Conservation (phyloP, 176 grass and related monocot species). For the Ampelocalamus luodianensis region DNA sequence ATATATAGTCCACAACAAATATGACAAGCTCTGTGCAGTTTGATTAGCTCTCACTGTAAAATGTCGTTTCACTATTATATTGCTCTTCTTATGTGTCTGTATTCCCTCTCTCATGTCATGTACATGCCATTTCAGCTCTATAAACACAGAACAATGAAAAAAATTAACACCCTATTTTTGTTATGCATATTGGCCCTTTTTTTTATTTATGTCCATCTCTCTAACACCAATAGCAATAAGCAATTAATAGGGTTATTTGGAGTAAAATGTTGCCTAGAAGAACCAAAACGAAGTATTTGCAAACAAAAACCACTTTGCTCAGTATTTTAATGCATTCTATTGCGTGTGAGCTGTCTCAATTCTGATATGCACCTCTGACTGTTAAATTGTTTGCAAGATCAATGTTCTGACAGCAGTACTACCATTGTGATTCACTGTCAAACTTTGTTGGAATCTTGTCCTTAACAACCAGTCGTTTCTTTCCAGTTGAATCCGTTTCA, state of each 20-base stretch:
- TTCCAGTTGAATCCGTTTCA: constrained; percentile 63
- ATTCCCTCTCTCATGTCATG: neutral
- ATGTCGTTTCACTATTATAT: constrained; percentile 3
- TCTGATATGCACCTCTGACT: neutral
- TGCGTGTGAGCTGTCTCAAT: neutral
- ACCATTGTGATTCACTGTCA: neutral
- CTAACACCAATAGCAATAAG: neutral
- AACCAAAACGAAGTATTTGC: neutral
- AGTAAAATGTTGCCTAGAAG: neutral
- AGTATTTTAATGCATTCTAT: neutral
- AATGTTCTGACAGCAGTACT: neutral
- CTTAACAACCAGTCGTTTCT: constrained; percentile 35
- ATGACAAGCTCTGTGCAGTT: neutral
- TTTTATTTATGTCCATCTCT: neutral
- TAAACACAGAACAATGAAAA: neutral
- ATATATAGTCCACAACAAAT: constrained; percentile 9
- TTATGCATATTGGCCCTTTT: neutral
- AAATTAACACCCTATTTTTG: neutral
- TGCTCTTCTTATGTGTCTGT: constrained; percentile 6
- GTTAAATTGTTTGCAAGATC: neutral
- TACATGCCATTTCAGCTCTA: neutral
- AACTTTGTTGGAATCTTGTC: neutral
- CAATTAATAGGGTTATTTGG: neutral
- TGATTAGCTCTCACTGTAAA: neutral
- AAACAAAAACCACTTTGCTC: neutral